Evolutionary conservation across 805 yeast species (phyloP).

Genomic region (Scheffersomyces ergatensis): DNA sequence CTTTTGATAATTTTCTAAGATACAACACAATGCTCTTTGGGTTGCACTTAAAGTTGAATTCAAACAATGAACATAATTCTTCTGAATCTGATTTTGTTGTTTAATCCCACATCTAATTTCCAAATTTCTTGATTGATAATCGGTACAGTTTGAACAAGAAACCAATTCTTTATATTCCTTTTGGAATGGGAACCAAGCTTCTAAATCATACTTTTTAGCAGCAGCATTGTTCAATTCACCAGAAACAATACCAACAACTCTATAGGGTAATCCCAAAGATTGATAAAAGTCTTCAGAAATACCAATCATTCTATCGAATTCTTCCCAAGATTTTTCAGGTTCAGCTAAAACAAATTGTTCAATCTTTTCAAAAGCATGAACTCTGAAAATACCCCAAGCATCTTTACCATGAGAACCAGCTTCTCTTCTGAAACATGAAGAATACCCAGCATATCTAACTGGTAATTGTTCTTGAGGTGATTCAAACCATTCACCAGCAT

Average conservation of each 20-base stretch:
- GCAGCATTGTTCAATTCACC: slow-evolving; percentile 99
- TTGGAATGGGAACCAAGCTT: slow-evolving; percentile 99
- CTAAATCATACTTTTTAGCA: slow-evolving; percentile 97
- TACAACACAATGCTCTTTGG: slow-evolving; percentile 96
- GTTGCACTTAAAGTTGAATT: slow-evolving; percentile 97
- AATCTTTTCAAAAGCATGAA: slow-evolving; percentile 96
- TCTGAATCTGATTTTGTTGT: slow-evolving; percentile 90
- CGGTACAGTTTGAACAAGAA: slow-evolving; percentile 98
- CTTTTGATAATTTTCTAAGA: slow-evolving; percentile 96
- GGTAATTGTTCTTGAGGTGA: slow-evolving; percentile 96
- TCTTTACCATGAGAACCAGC: slow-evolving; percentile 99
- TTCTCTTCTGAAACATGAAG: slow-evolving; percentile 98
- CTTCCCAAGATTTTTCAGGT: slow-evolving; percentile 97
- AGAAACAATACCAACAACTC: slow-evolving; percentile 96
- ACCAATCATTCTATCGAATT: slow-evolving; percentile 93
- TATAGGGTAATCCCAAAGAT: slow-evolving; percentile 88
- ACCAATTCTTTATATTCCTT: slow-evolving; percentile 97
- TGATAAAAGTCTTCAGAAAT: slow-evolving; percentile 90
- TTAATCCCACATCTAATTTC: slow-evolving; percentile 99
- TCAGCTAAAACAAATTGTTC: slow-evolving; percentile 96
- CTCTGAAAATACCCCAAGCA: slow-evolving; percentile 99
- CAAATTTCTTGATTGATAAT: slow-evolving; percentile 96
- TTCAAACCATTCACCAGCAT: slow-evolving; percentile 97
- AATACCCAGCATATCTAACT: slow-evolving; percentile 94
- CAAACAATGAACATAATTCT: slow-evolving; percentile 97